Base-by-base conservation (phyloP, 495 filamentous ascomycete species). In the Patellaria atrata region DNA sequence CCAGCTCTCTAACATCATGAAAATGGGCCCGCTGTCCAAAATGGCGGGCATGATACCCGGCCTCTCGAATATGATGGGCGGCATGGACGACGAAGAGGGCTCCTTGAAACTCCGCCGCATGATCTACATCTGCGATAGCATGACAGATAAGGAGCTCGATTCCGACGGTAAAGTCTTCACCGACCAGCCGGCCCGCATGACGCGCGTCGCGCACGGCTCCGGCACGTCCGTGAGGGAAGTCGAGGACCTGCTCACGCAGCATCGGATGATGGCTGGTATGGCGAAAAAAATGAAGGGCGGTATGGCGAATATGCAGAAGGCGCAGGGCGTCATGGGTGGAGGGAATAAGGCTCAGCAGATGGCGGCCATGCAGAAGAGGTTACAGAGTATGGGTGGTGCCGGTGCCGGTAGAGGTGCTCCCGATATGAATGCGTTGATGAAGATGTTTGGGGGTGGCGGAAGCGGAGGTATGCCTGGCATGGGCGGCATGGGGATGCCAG, bases 41-140 rank as follows among this genome's bases (percentile, higher is more conserved):
- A 86, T 99, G 68, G 91, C 91, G 0, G 85, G 86, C 48, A 99
- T 99, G 89, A 96, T 99, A 34, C 89, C 89, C 0, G 91, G 89
- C 20, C 73, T 96, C 41, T 78, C 75, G 30, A 79, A 82, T 47
- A 77, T 96, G 65, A 94, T 93, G 66, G 73, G 79, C 17, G 82
- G 82, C 25, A 85, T 96, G 65, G 86, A 96, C 55, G 89, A 99
- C 55, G 91, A 94, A 52, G 87, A 96, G 51, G 89, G 86, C 3
- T 75, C 73, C 16, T 56, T 77, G 53, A 94, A 96, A 59, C 69
- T 99, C 27, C 86, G 89, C 53, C 82, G 91, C 40, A 96, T 96
- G 91, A 81, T 96, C 47, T 96, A 92, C 61, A 94, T 99, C 38
- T 94, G 85, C 59, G 89, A 99, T 64, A 80, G 73, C 47, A 96